phyloP scores from a whole-genome alignment of 345 rosid genomes.

The Hibiscus mutabilis region DNA sequence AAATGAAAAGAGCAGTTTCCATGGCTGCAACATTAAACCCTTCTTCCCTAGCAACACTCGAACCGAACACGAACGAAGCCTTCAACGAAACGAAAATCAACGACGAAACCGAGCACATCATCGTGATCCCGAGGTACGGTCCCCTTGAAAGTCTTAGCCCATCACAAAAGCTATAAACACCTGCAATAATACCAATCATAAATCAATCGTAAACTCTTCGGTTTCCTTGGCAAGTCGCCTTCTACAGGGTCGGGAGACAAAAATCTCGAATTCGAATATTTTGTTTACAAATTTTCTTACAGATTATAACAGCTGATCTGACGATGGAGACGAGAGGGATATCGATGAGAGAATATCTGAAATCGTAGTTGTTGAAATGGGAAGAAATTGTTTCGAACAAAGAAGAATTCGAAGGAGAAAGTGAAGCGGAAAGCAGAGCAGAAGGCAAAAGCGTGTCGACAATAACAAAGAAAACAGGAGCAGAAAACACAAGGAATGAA shows the following conservation, averaged over 20 bases:
- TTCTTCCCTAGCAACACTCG: slow-evolving; percentile 26
- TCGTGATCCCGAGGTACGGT: slow-evolving; percentile 70
- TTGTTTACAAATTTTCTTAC: slow-evolving; percentile 34
- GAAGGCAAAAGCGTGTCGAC: slow-evolving; percentile 81
- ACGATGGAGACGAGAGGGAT: slow-evolving; percentile 68
- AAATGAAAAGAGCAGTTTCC: slow-evolving; percentile 68
- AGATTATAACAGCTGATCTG: slow-evolving; percentile 79
- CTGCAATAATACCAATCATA: slow-evolving; percentile 18
- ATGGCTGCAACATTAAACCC: slow-evolving; percentile 34
- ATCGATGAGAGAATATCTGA: slow-evolving; percentile 75
- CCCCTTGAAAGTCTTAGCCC: slow-evolving; percentile 77
- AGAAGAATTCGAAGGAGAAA: slow-evolving; percentile 28
- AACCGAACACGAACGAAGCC: slow-evolving; percentile 64
- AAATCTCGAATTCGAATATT: no score
- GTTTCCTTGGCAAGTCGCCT: neutral
- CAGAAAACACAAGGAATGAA: slow-evolving; percentile 75
- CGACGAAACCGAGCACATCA: slow-evolving; percentile 59
- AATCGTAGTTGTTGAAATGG: slow-evolving; percentile 26
- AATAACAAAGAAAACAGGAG: slow-evolving; percentile 67
- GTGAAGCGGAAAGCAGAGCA: slow-evolving; percentile 66
- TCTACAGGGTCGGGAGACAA: no score
- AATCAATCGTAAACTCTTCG: no score
- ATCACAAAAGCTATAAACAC: slow-evolving; percentile 79
- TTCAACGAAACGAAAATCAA: slow-evolving; percentile 65
- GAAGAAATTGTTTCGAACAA: slow-evolving; percentile 22